Base-by-base conservation (phyloP, 139 green algal species). In the Chlorokybus atmophyticus region DNA sequence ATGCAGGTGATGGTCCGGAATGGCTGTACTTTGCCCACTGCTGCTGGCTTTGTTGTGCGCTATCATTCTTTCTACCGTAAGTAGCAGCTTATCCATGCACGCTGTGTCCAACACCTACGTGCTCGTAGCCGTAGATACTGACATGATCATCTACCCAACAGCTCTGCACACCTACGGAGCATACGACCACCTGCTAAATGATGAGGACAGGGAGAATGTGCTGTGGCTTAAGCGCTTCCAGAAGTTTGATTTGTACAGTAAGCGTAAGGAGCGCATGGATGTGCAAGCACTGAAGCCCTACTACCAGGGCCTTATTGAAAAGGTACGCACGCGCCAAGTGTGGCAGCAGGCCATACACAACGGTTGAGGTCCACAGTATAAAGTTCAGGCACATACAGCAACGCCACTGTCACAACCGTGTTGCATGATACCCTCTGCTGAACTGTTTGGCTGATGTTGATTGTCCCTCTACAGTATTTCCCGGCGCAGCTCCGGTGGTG, bases 11-110 rank as follows among this genome's bases (percentile, higher is more conserved):
- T 67, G 56, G 8, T 62, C 1, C 17, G 28, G 32, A 67, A 67
- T 30, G 59, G 59, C 23, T 57, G 38, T 4, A 1, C 23, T 8
- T 68, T 93, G 32, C 85, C 85, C 19, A 48, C 68, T 48, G 78
- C 87, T 61, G 84, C 80, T 7, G 69, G 88, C 26, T 93, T 85
- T 61, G 53, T 87, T 29, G 57, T 86, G 38, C 63, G 82, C 25
- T 77, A 66, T 23, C 61, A 69, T 30, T 64, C 53, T 19, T 69
- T 69, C 52, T 69, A 69, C 21, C 49, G 59, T 67, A 14, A 57
- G 59, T 60, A n/a, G n/a, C 51, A 41, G 27, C 28, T 21, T 24
- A 41, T 28, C 17, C 4, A 2, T n/a, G 3, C 24, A 14, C 0
- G 23, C 26, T 1, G 8, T 60, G 32, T 19, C 30, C 3, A 21